Base-by-base conservation (phyloP, 2,329 filamentous ascomycete genomes). In the Hawksworthiomyces lignivorus region DNA sequence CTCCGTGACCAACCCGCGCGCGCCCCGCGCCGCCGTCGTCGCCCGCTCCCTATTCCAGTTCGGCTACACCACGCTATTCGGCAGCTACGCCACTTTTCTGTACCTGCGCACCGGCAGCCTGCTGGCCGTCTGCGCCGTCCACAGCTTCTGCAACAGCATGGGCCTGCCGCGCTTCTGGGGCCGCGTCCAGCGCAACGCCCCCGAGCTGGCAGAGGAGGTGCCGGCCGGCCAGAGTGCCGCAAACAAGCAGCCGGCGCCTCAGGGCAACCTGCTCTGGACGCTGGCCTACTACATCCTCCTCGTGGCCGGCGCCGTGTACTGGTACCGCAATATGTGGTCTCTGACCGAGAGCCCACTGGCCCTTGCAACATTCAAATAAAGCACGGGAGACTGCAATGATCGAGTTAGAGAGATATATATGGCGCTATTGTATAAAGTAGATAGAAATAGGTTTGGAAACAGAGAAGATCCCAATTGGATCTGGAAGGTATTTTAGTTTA, bases 111-210 rank as follows among this genome's bases (percentile, higher is more conserved):
- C 88, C 0, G 88, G 87, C 4, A 94, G 84, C 36, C 64, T 97
- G 29, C 71, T 82, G 30, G 81, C 84, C 11, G 83, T 83, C 24
- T 80, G 90, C 40, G 57, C 81, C 17, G 82, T 86, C 5, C 92
- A 98, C 57, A 74, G 78, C 9, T 92, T 97, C 58, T 98, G 92
- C 67, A 98, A 98, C 58, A 84, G 77, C 67, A 85, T 89, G 73
- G 92, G 92, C 7, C 67, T 97, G 37, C 92, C 92, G 18, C 75
- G 88, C 7, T 64, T 97, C 45, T 94, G 85, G 80, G 90, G 92
- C 1, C 69, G 75, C 8, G 77, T 96, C 4, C 75, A 81, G 52
- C 14, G 48, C 37, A n/a, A n/a, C n/a, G n/a, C 53, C 43, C 20
- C 29, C 12, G 10, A 14, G 10, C 14, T 14, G 6, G 35, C 12